Conservation (phyloP, 345 rosid species). For the Citrus unshiu region DNA sequence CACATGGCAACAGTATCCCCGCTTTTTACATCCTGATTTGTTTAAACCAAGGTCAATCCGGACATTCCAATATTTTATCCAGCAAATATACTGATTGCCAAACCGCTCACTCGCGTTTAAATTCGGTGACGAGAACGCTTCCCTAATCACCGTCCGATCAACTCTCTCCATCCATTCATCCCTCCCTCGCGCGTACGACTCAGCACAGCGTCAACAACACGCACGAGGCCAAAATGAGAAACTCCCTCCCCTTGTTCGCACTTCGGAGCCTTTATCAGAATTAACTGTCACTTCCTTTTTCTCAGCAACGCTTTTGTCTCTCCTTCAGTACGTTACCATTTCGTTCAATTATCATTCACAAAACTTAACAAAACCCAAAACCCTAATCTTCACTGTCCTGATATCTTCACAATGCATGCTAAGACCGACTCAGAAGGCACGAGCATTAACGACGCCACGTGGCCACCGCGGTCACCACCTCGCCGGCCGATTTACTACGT, state of each 20-base stretch:
- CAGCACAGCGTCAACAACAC: not conserved
- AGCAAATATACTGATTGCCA: too few relatives aligned
- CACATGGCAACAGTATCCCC: not conserved
- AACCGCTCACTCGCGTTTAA: not conserved
- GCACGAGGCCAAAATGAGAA: not conserved
- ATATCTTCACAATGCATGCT: constrained; percentile 55
- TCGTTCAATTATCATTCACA: not conserved
- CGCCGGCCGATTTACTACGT: constrained; percentile 83
- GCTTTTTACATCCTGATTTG: too few relatives aligned
- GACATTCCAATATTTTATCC: not conserved
- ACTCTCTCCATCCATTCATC: too few relatives aligned
- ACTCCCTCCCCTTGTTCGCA: not conserved
- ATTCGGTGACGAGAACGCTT: not conserved
- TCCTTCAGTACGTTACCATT: not conserved
- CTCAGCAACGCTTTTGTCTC: not conserved
- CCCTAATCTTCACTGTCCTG: not conserved
- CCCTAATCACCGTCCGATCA: not conserved
- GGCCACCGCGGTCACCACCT: constrained; percentile 60
- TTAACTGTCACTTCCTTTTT: not conserved
- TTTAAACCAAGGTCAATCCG: not conserved
- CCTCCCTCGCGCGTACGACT: not conserved
- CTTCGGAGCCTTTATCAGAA: not conserved
- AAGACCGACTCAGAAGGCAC: constrained; percentile 93
- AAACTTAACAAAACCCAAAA: not conserved
- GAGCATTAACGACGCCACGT: constrained; percentile 56